A percentile compares a stretch with the other conserved stretches of the same genome.
phyloP scores from a whole-genome alignment of 805 yeast genomes.

The Nakazawaea wickerhamii region DNA sequence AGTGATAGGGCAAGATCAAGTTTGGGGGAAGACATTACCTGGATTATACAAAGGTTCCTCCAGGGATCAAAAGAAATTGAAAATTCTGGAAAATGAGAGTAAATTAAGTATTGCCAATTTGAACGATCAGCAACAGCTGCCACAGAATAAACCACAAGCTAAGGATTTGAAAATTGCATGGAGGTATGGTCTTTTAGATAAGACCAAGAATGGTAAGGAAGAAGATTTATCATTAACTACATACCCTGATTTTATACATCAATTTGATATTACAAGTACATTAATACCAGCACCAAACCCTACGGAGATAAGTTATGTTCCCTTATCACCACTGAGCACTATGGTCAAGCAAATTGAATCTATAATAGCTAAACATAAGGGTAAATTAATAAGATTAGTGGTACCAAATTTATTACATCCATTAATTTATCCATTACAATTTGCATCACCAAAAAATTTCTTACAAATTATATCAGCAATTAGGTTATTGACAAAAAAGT shows the following conservation, averaged over 20 bases:
- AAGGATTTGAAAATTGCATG: slow-evolving; percentile 83
- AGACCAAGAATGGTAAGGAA: slow-evolving; percentile 23
- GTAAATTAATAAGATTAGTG: slow-evolving; percentile 55
- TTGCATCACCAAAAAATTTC: slow-evolving; percentile 40
- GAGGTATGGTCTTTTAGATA: slow-evolving; percentile 68
- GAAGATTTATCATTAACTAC: slow-evolving; percentile 26
- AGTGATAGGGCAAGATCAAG: slow-evolving; percentile 51
- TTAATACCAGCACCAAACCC: slow-evolving; percentile 61
- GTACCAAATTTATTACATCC: slow-evolving; percentile 82
- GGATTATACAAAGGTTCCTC: slow-evolving; percentile 68
- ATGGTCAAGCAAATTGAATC: slow-evolving; percentile 38
- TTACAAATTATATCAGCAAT: slow-evolving; percentile 60
- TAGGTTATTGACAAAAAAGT: slow-evolving; percentile 44
- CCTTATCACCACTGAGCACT: slow-evolving; percentile 22
- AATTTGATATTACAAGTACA: slow-evolving; percentile 73
- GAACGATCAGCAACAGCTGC: slow-evolving; percentile 29
- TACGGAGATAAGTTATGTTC: slow-evolving; percentile 55
- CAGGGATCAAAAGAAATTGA: slow-evolving; percentile 58
- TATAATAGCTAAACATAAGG: slow-evolving; percentile 35
- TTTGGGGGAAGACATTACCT: slow-evolving; percentile 69
- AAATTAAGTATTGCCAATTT: slow-evolving; percentile 67
- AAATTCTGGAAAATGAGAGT: slow-evolving; percentile 50
- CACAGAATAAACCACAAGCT: slow-evolving; percentile 18
- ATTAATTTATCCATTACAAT: slow-evolving; percentile 53
- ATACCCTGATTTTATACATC: slow-evolving; percentile 52